Evolutionary conservation across 2,329 filamentous ascomycete genomes (phyloP).

Genomic region (Blumeria hordei): DNA sequence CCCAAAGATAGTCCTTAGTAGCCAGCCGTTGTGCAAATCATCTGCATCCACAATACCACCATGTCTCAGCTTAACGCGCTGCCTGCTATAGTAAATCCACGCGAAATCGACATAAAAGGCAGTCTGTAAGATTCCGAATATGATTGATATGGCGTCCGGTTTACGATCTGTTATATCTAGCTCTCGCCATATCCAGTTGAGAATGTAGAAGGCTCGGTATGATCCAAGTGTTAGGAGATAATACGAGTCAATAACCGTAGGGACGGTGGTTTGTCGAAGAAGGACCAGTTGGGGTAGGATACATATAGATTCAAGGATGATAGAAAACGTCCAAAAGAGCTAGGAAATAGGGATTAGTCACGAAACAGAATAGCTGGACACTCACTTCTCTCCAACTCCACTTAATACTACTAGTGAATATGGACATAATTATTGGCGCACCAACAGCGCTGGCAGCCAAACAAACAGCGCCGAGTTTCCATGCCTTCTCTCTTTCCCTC

Average conservation of each 20-base stretch:
- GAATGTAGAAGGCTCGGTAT: constrained; percentile 70
- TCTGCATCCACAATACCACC: constrained; percentile 79
- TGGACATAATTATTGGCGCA: constrained; percentile 48
- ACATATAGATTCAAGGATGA: constrained; percentile 77
- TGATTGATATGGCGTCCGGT: constrained; percentile 48
- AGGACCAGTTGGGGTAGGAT: constrained; percentile 79
- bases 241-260: constrained; percentile 90
- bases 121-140: constrained; percentile 78
- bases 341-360: constrained; percentile 16
- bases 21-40: constrained; percentile 64
- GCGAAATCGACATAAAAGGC: constrained; percentile 82
- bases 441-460: constrained; percentile 38
- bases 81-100: constrained; percentile 87
- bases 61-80: constrained; percentile 75
- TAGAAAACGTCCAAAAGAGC: constrained; percentile 70
- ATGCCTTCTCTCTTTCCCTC: constrained; percentile 76
- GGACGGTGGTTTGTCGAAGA: constrained; percentile 80
- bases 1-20: constrained; percentile 57
- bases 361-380: constrained; percentile 1
- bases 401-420: constrained; percentile 27
- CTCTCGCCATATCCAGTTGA: constrained; percentile 67
- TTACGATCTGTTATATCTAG: constrained; percentile 33
- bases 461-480: constrained; percentile 60
- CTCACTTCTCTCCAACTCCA: constrained; percentile 29
- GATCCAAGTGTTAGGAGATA: constrained; percentile 73